Conservation (phyloP, 164 flowering plant genomes). For the Berberis thunbergii region DNA sequence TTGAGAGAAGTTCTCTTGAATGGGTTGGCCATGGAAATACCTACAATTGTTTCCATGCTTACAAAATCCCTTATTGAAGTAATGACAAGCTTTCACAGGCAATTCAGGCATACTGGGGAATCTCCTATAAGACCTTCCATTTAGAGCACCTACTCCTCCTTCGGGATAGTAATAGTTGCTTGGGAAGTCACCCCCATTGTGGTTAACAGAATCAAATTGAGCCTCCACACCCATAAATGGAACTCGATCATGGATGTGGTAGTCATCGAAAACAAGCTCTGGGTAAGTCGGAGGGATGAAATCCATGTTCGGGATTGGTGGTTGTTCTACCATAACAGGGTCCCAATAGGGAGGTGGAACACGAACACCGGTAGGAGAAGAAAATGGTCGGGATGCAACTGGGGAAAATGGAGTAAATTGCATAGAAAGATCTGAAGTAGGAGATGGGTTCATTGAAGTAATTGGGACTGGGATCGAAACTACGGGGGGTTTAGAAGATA, state of each 20-base stretch:
- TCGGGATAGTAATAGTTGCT: conserved; percentile 31
- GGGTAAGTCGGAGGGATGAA: conserved; percentile 19
- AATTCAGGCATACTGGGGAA: conserved; percentile 27
- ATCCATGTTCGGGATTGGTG: conserved; percentile 18
- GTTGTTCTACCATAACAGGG: conserved; percentile 21
- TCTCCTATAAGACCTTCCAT: conserved; percentile 26
- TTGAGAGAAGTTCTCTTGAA: conserved; percentile 35
- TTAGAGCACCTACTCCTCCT: conserved; percentile 22
- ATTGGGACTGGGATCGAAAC: conserved; percentile 24
- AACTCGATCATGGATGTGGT: conserved; percentile 25
- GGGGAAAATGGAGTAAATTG: conserved; percentile 40
- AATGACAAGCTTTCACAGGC: conserved; percentile 57
- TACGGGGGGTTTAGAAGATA: conserved; percentile 13
- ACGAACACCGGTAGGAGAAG: conserved; percentile 22
- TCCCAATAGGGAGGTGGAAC: conserved; percentile 41
- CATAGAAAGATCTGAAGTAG: conserved; percentile 29
- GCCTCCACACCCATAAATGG: conserved; percentile 43
- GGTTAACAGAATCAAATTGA: conserved; percentile 30
- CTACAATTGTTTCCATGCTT: conserved; percentile 76
- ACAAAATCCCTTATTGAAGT: conserved; percentile 69
- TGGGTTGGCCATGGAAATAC: conserved; percentile 49
- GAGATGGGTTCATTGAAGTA: conserved; percentile 15
- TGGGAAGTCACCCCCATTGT: conserved; percentile 15
- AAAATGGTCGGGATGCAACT: conserved; percentile 27
- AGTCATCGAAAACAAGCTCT: conserved; percentile 31